Evolutionary conservation across 148 eudicot genomes (phyloP).

Genomic region (Silene latifolia): DNA sequence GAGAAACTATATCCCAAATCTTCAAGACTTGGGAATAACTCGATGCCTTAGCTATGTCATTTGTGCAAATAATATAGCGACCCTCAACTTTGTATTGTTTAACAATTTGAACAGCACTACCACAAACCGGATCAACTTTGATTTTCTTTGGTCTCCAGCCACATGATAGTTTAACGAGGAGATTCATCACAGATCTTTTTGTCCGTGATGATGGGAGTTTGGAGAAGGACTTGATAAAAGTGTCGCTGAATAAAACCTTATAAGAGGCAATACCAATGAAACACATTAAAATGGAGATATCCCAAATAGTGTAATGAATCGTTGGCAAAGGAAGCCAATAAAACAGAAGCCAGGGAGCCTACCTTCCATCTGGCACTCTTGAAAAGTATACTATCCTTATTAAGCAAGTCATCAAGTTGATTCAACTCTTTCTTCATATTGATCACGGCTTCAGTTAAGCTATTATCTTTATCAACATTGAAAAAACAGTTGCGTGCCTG

Average conservation of each 20-base stretch:
- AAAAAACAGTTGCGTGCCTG: constrained; percentile 41
- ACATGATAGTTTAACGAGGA: constrained; percentile 28
- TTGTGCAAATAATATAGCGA: constrained; percentile 48
- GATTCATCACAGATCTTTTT: constrained; percentile 28
- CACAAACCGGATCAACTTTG: constrained; percentile 44
- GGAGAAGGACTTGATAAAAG: constrained; percentile 32
- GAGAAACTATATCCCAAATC: constrained; percentile 63
- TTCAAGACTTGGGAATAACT: constrained; percentile 53
- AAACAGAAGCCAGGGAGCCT: neutral
- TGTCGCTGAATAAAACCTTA: constrained; percentile 32
- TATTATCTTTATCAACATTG: constrained; percentile 37
- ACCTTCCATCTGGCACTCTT: constrained; percentile 39
- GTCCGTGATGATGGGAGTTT: constrained; percentile 18
- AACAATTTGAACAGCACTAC: constrained; percentile 39
- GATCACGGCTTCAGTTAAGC: constrained; percentile 20
- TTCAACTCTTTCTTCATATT: constrained; percentile 34
- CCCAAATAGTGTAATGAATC: neutral
- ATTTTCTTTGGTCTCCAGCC: constrained; percentile 62
- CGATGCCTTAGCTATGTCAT: constrained; percentile 45
- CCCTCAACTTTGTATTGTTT: constrained; percentile 63
- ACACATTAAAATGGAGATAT: neutral
- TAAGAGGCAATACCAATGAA: neutral
- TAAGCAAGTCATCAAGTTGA: constrained; percentile 41
- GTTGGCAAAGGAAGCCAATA: neutral
- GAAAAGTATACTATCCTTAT: constrained; percentile 33